Evolutionary conservation across 305 asterid genomes (phyloP), one percentile per base, ranked within the genome.

Genomic region (Plantago rigida): DNA sequence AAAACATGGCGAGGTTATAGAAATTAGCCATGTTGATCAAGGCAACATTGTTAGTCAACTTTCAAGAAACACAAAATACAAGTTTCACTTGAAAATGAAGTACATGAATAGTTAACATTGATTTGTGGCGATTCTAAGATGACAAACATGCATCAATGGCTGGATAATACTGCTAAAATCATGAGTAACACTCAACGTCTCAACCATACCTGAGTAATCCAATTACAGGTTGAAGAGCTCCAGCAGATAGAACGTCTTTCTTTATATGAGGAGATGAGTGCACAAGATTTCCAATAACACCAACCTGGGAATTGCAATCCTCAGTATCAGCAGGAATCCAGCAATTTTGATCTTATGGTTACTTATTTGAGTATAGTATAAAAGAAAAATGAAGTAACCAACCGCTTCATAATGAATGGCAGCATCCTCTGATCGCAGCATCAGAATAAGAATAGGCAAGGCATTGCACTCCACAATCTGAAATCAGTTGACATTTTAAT

Each of bases 361-460:
- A 31, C 39, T 31, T 11, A 3, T 11, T 22, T 11, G 29, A 52
- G 26, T 22, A 19, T 3, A 24, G 36, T 60, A 13, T 55, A 66
- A 69, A 56, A 48, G 15, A 48, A 58, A 51, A 26, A 41, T 47
- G 26, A 59, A 29, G 72, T 46, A 54, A 60, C 83, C 19, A 69
- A 92, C 99, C 89, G 99, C 97, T 89, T 93, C 99, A 65, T 93
- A 93, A 72, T 87, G 99, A 76, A 93, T 82, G 36, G 96, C 96
- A 54, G 95, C 75, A 74, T 93, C 96, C 73, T 87, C 96, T 22
- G 99, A 89, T 47, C 87, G 84, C 80, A 93, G 85, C 99, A 93
- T 93, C 50, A 89, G 78, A 69, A 93, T 84, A 64, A 93, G 96
- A 26, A 93, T 84, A 17, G 99, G 96, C 67, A 93, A 83, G 77